These are phyloP conservation scores for Colletotrichum sp. DNA, from an alignment of 2,329 filamentous ascomycete genomes.

Conservation along the genomic window DNA sequence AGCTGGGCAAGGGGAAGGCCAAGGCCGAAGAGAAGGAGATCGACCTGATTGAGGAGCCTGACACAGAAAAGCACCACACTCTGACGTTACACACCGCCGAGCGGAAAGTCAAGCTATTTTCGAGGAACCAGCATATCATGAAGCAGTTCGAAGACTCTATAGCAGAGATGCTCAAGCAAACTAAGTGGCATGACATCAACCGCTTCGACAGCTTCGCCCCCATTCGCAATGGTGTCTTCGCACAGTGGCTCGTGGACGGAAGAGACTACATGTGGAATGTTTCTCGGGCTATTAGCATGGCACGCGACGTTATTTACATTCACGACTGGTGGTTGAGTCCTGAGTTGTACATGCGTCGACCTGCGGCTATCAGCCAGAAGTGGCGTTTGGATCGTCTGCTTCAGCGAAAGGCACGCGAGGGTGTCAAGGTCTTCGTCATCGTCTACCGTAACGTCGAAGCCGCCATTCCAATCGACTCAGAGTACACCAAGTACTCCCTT, in stretches of 20 bases:
- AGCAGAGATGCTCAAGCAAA: conserved; percentile 80
- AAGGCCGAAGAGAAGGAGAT: conserved; percentile 62
- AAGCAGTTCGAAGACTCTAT: conserved; percentile 95
- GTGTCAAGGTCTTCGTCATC: conserved; percentile 97
- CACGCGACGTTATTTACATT: conserved; percentile 97
- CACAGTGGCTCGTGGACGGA: conserved; percentile 95
- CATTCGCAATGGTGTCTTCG: conserved; percentile 83
- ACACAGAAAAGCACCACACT: conserved; percentile 73
- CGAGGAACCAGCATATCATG: conserved; percentile 87
- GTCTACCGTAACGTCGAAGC: conserved; percentile 98
- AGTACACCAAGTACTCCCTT: conserved; percentile 96
- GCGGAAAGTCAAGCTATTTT: conserved; percentile 88
- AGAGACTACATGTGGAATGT: conserved; percentile 99
- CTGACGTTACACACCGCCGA: conserved; percentile 91
- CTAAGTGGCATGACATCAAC: conserved; percentile 82
- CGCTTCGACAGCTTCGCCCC: conserved; percentile 95
- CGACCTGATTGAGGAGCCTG: conserved; percentile 42
- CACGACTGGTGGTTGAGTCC: conserved; percentile 99
- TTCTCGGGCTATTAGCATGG: conserved; percentile 94
- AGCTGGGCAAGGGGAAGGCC: conserved; percentile 45
- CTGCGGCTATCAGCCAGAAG: conserved; percentile 95
- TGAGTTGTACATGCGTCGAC: conserved; percentile 92
- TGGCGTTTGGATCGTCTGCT: conserved; percentile 94
- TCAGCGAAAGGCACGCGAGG: conserved; percentile 92
- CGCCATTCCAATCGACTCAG: conserved; percentile 95